Base-by-base conservation (phyloP, 2,329 filamentous ascomycete species). In the Alternaria ventricosa region DNA sequence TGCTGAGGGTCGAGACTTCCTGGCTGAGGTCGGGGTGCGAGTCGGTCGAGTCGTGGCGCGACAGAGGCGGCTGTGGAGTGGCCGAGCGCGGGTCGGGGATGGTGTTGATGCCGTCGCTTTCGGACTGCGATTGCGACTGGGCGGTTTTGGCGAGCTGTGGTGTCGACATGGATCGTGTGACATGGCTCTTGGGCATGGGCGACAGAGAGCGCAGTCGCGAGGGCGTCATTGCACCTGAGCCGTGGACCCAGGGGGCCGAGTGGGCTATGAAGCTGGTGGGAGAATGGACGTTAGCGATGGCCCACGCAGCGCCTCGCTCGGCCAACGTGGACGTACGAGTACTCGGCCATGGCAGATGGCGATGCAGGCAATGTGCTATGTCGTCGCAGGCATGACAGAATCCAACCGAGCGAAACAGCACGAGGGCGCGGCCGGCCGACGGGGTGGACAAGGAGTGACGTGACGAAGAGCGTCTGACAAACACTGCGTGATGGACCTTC, bases 1-100 rank as follows among this genome's bases (percentile, higher is more conserved):
- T 95, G 81, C 94, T 98, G 30, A 99, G 85, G 7, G 92, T 89
- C 8, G 95, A 92, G 27, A 99, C 93, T 81, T 98, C 96, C 69
- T 85, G 85, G 76, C 87, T 90, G 46, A 90, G 76, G 71, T 90
- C 88, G 20, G 87, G 87, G 70, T 89, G 86, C 76, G 75, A 86
- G 75, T 66, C 84, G 82, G 66, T 80, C 78, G 75, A 87, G 82
- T 69, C 80, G 77, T 74, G 76, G 72, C 73, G 73, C 55, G 75
- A 77, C 28, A 71, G 78, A 18, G 68, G 64, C 20, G 69, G 71
- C 53, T 65, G 73, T 1, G 79, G 79, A 33, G 81, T 82, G 20
- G 82, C 77, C 5, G 82, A 80, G 53, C 84, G 78, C 7, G 84
- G 84, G 66, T 85, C 84, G 47, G 90, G 90, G 55, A 92, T 82